Conservation (phyloP, 495 filamentous ascomycete species). For the Daldinia vernicosa region DNA sequence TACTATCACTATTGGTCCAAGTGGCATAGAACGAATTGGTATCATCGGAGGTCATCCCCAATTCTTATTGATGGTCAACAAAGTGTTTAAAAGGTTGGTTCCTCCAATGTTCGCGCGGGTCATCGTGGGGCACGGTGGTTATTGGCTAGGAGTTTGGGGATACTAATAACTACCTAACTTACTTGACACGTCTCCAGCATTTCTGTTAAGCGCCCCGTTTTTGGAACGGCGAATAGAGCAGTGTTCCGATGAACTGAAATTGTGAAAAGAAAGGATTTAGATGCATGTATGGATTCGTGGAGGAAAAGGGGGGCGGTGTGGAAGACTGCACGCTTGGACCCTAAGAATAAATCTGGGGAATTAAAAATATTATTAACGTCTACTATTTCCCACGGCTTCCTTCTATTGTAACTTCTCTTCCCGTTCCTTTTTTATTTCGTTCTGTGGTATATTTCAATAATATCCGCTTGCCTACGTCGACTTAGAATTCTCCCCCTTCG, state of each 20-base stretch:
- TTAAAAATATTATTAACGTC: conserved; percentile 29
- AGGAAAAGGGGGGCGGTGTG: conserved; percentile 28
- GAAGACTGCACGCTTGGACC: conserved; percentile 26
- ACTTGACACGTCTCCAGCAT: not conserved
- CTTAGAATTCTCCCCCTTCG: conserved; percentile 6
- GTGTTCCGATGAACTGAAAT: not conserved
- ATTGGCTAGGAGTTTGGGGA: conserved; percentile 27
- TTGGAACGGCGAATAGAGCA: not conserved
- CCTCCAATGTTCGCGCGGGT: conserved; percentile 32
- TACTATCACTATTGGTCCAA: conserved; percentile 16
- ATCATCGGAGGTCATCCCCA: not conserved
- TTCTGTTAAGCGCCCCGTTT: not conserved
- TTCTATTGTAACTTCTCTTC: not conserved
- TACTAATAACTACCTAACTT: not conserved
- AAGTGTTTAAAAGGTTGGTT: conserved; percentile 15
- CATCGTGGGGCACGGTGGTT: conserved; percentile 27
- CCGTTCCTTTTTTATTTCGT: not conserved
- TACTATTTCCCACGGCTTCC: not conserved
- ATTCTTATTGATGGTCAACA: conserved; percentile 22
- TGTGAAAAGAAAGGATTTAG: conserved; percentile 8
- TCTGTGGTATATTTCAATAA: not conserved
- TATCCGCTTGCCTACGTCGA: not conserved
- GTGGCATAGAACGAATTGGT: conserved; percentile 13
- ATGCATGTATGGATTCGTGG: conserved; percentile 21
- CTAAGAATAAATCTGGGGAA: conserved; percentile 11